These are phyloP conservation scores for Barnettozyma sucrosica DNA, from an alignment of 805 yeast genomes.

Conservation along the genomic window DNA sequence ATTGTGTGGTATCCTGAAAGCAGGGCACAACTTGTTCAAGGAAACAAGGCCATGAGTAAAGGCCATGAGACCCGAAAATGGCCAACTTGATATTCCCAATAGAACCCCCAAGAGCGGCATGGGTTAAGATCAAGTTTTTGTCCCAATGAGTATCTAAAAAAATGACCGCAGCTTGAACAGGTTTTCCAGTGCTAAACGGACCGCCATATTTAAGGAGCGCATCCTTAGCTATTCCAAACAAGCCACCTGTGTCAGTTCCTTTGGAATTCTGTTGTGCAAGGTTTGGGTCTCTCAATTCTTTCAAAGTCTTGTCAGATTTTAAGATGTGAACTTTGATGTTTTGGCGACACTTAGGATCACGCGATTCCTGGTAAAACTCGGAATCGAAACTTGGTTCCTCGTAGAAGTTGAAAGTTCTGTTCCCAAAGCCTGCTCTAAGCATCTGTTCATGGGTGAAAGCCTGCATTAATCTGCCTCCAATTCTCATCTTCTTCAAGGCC, in stretches of 20 bases:
- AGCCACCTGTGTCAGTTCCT: slow-evolving; percentile 68
- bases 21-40: slow-evolving; percentile 63
- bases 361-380: slow-evolving; percentile 39
- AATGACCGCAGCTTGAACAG: slow-evolving; percentile 75
- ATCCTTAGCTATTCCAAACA: slow-evolving; percentile 77
- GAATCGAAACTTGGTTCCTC: slow-evolving; percentile 60
- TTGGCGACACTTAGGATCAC: slow-evolving; percentile 34
- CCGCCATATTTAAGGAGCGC: slow-evolving; percentile 54
- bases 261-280: slow-evolving; percentile 79
- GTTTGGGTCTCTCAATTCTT: slow-evolving; percentile 70
- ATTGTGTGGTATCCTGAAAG: slow-evolving; percentile 66
- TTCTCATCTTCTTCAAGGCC: slow-evolving; percentile 68
- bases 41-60: slow-evolving; percentile 88
- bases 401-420: slow-evolving; percentile 67
- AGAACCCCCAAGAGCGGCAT: slow-evolving; percentile 95
- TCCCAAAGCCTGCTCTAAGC: slow-evolving; percentile 71
- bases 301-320: slow-evolving; percentile 57
- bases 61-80: slow-evolving; percentile 89
- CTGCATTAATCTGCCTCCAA: slow-evolving; percentile 85
- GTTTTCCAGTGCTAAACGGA: slow-evolving; percentile 42
- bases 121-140: slow-evolving; percentile 53
- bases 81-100: slow-evolving; percentile 65
- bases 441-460: slow-evolving; percentile 90
- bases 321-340: slow-evolving; percentile 77
- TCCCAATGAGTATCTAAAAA: slow-evolving; percentile 87